Evolutionary conservation across 2,329 filamentous ascomycete genomes (phyloP).

Genomic region (Ophiosphaerella narmari): DNA sequence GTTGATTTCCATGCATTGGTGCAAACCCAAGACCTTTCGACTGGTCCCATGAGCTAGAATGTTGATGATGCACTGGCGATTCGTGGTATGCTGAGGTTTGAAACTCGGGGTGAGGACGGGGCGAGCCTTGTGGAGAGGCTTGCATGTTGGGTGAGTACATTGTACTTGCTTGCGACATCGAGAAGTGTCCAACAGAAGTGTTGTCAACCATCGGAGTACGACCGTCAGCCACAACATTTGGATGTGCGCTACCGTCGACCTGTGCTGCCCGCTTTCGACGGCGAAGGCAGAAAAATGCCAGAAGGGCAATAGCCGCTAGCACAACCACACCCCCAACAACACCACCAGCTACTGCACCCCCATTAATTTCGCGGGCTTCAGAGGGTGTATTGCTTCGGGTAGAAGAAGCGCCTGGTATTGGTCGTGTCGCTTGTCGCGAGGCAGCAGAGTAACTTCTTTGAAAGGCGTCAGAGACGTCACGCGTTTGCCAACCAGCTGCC

Average conservation of each 20-base stretch:
- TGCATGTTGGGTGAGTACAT: conserved; percentile 13
- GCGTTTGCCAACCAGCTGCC: conserved; percentile 51
- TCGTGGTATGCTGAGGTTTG: neutral
- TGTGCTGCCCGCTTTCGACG: conserved; percentile 17
- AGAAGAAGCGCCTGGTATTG: conserved; percentile 26
- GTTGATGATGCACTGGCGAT: conserved; percentile 2
- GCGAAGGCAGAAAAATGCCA: conserved; percentile 28
- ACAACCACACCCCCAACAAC: conserved; percentile 38
- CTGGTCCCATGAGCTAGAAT: neutral
- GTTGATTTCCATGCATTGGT: neutral
- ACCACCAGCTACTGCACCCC: conserved; percentile 41
- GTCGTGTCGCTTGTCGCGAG: conserved; percentile 55
- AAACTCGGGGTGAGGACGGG: conserved; percentile 2
- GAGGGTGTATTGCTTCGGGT: conserved; percentile 9
- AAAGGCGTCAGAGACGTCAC: conserved; percentile 58
- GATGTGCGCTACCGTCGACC: neutral
- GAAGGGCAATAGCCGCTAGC: conserved; percentile 19
- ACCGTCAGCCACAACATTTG: neutral
- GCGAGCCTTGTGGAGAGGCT: conserved; percentile 12
- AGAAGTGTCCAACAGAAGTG: conserved; percentile 1
- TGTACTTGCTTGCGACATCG: conserved; percentile 10
- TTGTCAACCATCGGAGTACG: conserved; percentile 1
- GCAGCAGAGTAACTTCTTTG: conserved; percentile 52
- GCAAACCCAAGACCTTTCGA: neutral
- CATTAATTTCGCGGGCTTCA: conserved; percentile 11